Evolutionary conservation across 139 green algal species (phyloP).

Genomic region (Chlorella sorokiniana): DNA sequence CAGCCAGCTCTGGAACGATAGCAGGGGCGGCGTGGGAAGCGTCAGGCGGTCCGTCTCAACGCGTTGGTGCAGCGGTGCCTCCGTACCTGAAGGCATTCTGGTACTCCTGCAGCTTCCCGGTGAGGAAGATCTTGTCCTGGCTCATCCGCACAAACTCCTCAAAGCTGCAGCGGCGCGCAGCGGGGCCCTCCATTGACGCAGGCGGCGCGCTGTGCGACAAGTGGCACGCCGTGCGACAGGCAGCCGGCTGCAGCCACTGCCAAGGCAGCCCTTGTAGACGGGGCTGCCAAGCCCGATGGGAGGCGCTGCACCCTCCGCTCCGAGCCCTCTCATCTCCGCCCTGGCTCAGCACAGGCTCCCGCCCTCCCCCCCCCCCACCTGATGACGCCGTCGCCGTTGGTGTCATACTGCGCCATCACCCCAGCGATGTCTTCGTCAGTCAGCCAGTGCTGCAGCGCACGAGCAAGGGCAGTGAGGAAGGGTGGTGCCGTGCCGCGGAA

Average conservation of each 20-base stretch:
- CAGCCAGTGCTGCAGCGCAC: slow-evolving; percentile 32
- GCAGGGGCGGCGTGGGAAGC: too few relatives aligned
- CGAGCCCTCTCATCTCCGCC: neutral
- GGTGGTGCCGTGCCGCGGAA: neutral
- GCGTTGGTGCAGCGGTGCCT: neutral
- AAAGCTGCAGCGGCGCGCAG: slow-evolving; percentile 8
- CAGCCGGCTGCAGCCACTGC: too few relatives aligned
- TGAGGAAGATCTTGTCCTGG: slow-evolving; percentile 70
- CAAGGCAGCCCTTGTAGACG: too few relatives aligned
- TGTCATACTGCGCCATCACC: slow-evolving; percentile 42
- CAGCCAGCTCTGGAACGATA: too few relatives aligned
- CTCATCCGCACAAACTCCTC: slow-evolving; percentile 32
- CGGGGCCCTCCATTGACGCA: neutral
- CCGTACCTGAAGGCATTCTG: slow-evolving; percentile 58
- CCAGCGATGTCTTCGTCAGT: slow-evolving; percentile 32
- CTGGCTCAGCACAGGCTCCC: neutral
- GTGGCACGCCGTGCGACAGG: too few relatives aligned
- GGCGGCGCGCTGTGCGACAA: neutral
- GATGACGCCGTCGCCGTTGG: slow-evolving; percentile 31
- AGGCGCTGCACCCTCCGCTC: too few relatives aligned
- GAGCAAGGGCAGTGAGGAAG: neutral
- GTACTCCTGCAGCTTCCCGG: slow-evolving; percentile 79
- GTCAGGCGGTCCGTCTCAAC: neutral
- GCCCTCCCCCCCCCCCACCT: neutral
- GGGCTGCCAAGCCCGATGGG: too few relatives aligned